Percentiles rank a stretch among this genome's conserved stretches.
Evolutionary conservation across 2,329 filamentous ascomycete species (phyloP).

Genomic region (Blastomyces percursus): DNA sequence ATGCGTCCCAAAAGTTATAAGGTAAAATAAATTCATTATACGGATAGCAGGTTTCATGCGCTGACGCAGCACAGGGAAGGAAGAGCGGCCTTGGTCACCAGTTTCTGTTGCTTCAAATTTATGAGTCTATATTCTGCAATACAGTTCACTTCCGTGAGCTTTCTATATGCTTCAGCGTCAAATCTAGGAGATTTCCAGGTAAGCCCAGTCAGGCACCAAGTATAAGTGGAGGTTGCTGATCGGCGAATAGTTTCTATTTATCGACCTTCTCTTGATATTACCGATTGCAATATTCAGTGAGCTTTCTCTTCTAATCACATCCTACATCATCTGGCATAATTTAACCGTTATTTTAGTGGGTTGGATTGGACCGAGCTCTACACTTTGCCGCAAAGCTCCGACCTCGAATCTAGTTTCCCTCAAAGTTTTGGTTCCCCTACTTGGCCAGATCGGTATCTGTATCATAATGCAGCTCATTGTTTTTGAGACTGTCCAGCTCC

Average conservation of each 20-base stretch:
- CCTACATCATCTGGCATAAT: not conserved
- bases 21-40: constrained; percentile 36
- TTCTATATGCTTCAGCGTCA: constrained; percentile 84
- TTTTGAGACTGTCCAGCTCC: constrained; percentile 62
- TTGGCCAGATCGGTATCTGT: constrained; percentile 79
- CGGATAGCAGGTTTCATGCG: not conserved
- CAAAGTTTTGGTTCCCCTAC: constrained; percentile 78
- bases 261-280: constrained; percentile 82
- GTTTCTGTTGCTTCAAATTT: constrained; percentile 99
- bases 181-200: constrained; percentile 94
- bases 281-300: constrained; percentile 90
- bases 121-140: constrained; percentile 99
- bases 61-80: constrained; percentile 55
- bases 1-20: constrained; percentile 85
- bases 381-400: constrained; percentile 70
- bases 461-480: constrained; percentile 64
- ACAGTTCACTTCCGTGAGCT: constrained; percentile 94
- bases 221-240: constrained; percentile 7
- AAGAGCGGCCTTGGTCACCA: constrained; percentile 88
- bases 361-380: constrained; percentile 76
- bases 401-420: constrained; percentile 85
- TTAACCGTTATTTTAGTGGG: constrained; percentile 50
- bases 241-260: constrained; percentile 64
- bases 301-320: constrained; percentile 18
- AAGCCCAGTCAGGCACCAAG: constrained; percentile 9